phyloP scores from a whole-genome alignment of 345 rosid genomes.

The Orychophragmus violaceus region DNA sequence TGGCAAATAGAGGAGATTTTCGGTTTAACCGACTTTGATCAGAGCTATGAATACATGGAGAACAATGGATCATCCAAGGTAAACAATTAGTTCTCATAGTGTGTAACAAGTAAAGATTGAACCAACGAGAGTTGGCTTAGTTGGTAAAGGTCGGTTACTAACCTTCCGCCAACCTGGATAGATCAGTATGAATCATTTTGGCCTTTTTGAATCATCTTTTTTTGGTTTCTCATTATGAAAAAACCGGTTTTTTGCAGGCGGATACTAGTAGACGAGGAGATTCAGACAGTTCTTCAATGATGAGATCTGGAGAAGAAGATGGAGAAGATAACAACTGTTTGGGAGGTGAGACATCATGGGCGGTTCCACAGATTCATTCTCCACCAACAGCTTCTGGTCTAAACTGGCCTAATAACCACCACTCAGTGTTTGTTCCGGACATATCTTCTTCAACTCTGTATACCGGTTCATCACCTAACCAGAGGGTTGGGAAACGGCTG shows the following conservation, averaged over 20 bases:
- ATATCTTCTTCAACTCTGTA: slow-evolving; percentile 39
- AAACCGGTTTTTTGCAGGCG: slow-evolving; percentile 37
- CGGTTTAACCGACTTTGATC: slow-evolving; percentile 53
- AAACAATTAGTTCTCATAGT: slow-evolving; percentile 16
- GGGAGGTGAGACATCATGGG: slow-evolving; percentile 69
- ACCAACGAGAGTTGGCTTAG: no score
- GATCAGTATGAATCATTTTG: no score
- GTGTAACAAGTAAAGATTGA: background rate
- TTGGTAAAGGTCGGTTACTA: no score
- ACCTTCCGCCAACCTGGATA: no score
- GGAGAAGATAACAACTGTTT: slow-evolving; percentile 42
- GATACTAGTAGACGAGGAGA: slow-evolving; percentile 68
- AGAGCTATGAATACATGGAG: slow-evolving; percentile 56
- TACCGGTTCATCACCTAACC: slow-evolving; percentile 15
- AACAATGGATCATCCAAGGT: slow-evolving; percentile 77
- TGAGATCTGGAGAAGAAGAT: slow-evolving; percentile 58
- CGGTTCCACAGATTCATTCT: slow-evolving; percentile 81
- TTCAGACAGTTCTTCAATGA: slow-evolving; percentile 61
- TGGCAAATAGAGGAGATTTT: slow-evolving; percentile 88
- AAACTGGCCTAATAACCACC: slow-evolving; percentile 59
- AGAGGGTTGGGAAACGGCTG: slow-evolving; percentile 29
- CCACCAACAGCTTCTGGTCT: slow-evolving; percentile 98
- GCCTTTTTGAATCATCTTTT: background rate
- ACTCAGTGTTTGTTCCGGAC: slow-evolving; percentile 63
- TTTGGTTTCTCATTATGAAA: background rate